phyloP scores from a whole-genome alignment of 2,329 filamentous ascomycete genomes.

The Tolypocladium tropicale region DNA sequence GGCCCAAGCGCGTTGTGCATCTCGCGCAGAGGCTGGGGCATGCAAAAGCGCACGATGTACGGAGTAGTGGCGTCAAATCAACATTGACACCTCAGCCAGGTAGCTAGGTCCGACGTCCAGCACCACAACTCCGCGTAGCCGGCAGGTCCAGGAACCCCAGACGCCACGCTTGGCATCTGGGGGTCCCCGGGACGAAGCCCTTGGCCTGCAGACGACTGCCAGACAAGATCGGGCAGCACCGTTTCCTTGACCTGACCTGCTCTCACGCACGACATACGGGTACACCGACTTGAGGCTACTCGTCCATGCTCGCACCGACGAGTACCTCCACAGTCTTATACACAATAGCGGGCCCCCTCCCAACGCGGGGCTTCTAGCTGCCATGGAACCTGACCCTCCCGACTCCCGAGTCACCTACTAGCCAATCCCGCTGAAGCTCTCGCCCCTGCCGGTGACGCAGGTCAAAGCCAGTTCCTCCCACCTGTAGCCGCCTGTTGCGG shows the following conservation, averaged over 20 bases:
- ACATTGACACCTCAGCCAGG: no score
- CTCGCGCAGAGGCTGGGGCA: no score
- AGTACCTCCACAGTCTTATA: no score
- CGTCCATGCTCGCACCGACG: no score
- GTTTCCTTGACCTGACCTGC: not conserved
- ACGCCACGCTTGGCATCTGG: no score
- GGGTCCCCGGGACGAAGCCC: no score
- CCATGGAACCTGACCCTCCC: not conserved
- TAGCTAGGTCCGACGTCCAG: not conserved
- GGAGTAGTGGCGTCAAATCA: no score
- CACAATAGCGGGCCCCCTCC: no score
- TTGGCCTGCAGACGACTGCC: not conserved
- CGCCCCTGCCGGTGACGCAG: not conserved
- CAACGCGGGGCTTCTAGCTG: no score
- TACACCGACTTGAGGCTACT: no score
- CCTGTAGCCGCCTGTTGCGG: not conserved
- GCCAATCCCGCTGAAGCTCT: not conserved
- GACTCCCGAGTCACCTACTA: no score
- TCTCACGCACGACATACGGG: not conserved
- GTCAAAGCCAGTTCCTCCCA: not conserved
- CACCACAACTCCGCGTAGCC: not conserved
- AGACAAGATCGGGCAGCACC: not conserved
- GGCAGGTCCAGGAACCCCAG: not conserved
- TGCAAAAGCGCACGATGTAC: no score
- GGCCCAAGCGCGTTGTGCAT: not conserved